phyloP scores from a whole-genome alignment of 2,329 filamentous ascomycete species.

The Mariannaea elegans region DNA sequence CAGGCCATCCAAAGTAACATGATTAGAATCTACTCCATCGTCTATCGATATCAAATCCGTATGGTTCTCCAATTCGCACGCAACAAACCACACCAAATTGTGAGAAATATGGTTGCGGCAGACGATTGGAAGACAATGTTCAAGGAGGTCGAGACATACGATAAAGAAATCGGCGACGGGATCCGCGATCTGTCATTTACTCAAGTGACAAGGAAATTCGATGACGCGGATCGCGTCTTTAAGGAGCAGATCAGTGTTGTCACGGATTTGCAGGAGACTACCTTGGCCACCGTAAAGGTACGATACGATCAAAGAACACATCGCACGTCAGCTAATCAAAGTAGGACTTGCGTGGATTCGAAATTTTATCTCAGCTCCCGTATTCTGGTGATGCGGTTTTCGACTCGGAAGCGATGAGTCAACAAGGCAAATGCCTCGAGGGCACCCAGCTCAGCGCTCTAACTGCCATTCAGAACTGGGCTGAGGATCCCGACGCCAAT shows the following conservation, averaged over 20 bases:
- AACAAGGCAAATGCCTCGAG: neutral
- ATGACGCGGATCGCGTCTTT: neutral
- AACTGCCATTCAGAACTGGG: slow-evolving; percentile 17
- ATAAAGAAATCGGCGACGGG: neutral
- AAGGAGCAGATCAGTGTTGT: neutral
- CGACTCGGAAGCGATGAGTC: neutral
- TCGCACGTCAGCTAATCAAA: neutral
- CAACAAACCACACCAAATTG: neutral
- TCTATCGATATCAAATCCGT: neutral
- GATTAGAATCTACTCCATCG: neutral
- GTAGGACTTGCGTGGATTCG: neutral
- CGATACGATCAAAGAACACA: neutral
- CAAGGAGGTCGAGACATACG: neutral
- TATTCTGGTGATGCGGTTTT: slow-evolving; percentile 10
- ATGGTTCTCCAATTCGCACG: neutral
- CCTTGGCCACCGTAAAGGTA: neutral
- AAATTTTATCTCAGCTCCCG: neutral
- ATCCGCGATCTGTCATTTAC: neutral
- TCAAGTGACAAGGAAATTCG: too few species aligned
- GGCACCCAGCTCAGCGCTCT: slow-evolving; percentile 11
- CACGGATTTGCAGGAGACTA: neutral
- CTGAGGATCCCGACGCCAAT: neutral
- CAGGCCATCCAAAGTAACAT: neutral
- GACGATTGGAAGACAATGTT: neutral
- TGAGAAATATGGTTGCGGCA: neutral